Evolutionary conservation across 2,329 filamentous ascomycete genomes (phyloP), one percentile per base, ranked within the genome.

Genomic region (Chaetomiaceae sp.): DNA sequence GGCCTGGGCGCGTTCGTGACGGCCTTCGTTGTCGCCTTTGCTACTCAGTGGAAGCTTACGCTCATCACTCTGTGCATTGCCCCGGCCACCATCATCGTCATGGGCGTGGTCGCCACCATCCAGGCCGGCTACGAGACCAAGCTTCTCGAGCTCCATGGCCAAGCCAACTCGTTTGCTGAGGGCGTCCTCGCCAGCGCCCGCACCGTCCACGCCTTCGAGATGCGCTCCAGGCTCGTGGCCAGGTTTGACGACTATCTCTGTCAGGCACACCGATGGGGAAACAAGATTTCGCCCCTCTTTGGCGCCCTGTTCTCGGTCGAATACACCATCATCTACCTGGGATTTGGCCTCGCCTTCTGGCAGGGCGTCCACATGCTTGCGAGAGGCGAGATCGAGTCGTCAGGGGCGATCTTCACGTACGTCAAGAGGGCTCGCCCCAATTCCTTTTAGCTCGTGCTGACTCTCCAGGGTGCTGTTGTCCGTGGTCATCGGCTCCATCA

Each of bases 271-370:
- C 60, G 48, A 2, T 64, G 73, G 14, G 76, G 74, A 0, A 60
- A 65, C 3, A 75, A 72, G 54, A 80, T 77, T 64, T 71, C 71
- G 2, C 65, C 70, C 0, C 56, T 76, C 4, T 73, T 72, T 40
- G 71, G 71, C 15, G 60, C 75, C 3, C 58, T 78, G 9, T 77
- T 75, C 54, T 71, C 72, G 0, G 64, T 66, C 3, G 72, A 77
- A 57, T 78, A 75, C 61, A 76, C 76, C 53, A 74, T 71, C 52
- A 71, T 79, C 19, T 77, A 74, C 56, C 64, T 71, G 3, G 75
- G 74, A 4, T 77, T 76, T 55, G 74, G 68, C 0, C 65, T 80
- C 3, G 74, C 75, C 0, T 80, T 80, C 53, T 80, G 77, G 76
- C 73, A 79, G 54, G 77, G 77, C 0, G 70, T 78, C 56, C 64